Conservation (phyloP, 768 basidiomycete genomes). For the Auricularia sp. region DNA sequence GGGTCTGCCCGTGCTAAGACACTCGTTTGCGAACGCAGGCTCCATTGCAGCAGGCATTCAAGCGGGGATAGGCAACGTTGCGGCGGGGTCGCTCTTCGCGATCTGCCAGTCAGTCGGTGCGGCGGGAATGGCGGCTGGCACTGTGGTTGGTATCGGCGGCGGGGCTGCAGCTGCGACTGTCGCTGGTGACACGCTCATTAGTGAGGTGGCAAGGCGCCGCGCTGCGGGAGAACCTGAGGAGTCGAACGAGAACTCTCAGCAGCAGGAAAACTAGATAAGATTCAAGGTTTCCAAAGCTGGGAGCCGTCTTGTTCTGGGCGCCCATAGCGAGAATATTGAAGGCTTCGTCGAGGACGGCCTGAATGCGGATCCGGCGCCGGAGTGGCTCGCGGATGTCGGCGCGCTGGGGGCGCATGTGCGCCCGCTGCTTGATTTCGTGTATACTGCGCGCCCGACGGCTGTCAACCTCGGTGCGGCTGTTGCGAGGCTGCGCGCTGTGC, state of each 20-base stretch:
- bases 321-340: no score
- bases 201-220: no score
- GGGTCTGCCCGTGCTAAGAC: neutral
- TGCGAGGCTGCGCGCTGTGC: constrained; percentile 48
- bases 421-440: constrained; percentile 59
- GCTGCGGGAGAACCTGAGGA: no score
- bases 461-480: constrained; percentile 90
- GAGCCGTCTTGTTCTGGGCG: no score
- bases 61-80: constrained; percentile 16
- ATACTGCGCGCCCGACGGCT: constrained; percentile 87
- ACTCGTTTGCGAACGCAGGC: constrained; percentile 8
- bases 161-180: no score
- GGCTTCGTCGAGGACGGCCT: constrained; percentile 41
- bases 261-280: no score
- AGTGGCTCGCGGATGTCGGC: constrained; percentile 44
- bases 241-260: no score
- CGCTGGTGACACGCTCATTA: no score
- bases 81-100: constrained; percentile 15
- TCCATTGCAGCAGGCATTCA: constrained; percentile 16
- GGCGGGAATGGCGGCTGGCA: neutral
- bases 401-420: constrained; percentile 46
- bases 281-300: no score
- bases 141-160: neutral
- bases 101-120: constrained; percentile 9
- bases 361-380: constrained; percentile 34